Conservation (phyloP, 371 early-diverging fungal genomes). For the Rhizomucor miehei region DNA sequence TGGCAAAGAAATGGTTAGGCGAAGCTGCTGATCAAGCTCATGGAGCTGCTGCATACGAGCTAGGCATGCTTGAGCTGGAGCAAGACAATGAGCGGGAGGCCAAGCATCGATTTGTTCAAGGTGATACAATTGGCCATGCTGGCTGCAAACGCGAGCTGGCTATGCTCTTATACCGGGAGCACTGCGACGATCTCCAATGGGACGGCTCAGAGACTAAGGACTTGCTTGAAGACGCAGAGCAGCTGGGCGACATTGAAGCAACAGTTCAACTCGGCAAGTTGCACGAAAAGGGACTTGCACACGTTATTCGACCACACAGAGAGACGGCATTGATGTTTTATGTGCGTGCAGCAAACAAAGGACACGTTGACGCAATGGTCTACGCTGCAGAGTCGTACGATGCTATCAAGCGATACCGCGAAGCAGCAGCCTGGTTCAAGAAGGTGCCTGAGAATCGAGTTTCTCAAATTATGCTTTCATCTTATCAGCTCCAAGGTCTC, state of each 20-base stretch:
- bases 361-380: conserved; percentile 13
- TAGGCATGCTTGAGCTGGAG: conserved; percentile 15
- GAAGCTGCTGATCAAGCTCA: conserved; percentile 22
- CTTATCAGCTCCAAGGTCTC: conserved; percentile 14
- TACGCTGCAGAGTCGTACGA: conserved; percentile 14
- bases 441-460: conserved; percentile 7
- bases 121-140: conserved; percentile 12
- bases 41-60: conserved; percentile 13
- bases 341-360: conserved; percentile 9
- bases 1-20: conserved; percentile 15
- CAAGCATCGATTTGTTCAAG: conserved; percentile 10
- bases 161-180: conserved; percentile 9
- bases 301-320: conserved; percentile 1
- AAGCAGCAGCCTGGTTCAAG: conserved; percentile 17
- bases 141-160: conserved; percentile 26
- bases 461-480: conserved; percentile 13
- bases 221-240: conserved; percentile 16
- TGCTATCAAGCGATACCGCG: conserved; percentile 4
- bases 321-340: conserved; percentile 9
- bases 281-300: conserved; percentile 11
- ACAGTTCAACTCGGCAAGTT: conserved; percentile 12
- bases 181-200: conserved; percentile 7
- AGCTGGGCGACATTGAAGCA: conserved; percentile 20
- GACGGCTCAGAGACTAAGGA: conserved; percentile 10
- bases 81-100: conserved; percentile 14